Evolutionary conservation across 169 alveolate species (phyloP).

Genomic region (Cryptosporidium xiaoi): DNA sequence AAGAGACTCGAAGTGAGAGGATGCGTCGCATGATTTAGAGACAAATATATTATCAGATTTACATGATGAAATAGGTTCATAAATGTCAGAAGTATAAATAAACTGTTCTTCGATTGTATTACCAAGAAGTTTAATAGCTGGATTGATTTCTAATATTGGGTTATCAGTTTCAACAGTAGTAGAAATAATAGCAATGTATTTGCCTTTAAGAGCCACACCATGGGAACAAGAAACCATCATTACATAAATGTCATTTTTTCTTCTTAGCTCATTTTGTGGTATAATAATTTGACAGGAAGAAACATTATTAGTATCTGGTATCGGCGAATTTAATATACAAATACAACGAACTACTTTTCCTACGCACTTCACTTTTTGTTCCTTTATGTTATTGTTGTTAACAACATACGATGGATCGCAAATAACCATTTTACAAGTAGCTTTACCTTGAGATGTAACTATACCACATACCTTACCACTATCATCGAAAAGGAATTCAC

Average conservation of each 20-base stretch:
- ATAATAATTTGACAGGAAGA: constrained; percentile 94
- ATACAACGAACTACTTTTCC: constrained; percentile 91
- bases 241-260: constrained; percentile 93
- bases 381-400: constrained; percentile 13
- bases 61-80: constrained; percentile 90
- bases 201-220: constrained; percentile 94
- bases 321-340: constrained; percentile 94
- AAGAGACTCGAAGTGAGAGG: constrained; percentile 98
- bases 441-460: constrained; percentile 90
- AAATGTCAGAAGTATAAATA: constrained; percentile 88
- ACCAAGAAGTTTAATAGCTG: constrained; percentile 95
- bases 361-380: constrained; percentile 79
- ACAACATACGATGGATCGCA: constrained; percentile 95
- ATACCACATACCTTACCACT: constrained; percentile 93
- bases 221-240: constrained; percentile 93
- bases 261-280: constrained; percentile 94
- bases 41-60: constrained; percentile 89
- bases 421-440: constrained; percentile 92
- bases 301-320: constrained; percentile 93
- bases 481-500: constrained; percentile 90
- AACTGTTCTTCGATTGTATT: constrained; percentile 90
- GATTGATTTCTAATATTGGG: constrained; percentile 91
- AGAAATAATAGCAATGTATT: constrained; percentile 93
- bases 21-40: constrained; percentile 94
- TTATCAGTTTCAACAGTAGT: constrained; percentile 96